Evolutionary conservation across 192 early-diverging fungal genomes (phyloP).

Genomic region (Phlyctochytrium planicorne): DNA sequence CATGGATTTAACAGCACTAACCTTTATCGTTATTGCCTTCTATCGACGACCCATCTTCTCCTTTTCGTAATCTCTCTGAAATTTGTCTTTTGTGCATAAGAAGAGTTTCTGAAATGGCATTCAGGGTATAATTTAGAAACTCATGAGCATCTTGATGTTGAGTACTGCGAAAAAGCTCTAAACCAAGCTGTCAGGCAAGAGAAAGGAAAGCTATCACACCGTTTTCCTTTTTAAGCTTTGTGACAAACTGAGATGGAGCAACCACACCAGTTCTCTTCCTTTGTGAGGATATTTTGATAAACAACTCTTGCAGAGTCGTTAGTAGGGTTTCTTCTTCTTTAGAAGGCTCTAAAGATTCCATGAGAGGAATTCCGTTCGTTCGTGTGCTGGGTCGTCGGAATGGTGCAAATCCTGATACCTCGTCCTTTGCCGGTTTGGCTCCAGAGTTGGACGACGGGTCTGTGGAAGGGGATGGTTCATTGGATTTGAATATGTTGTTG

Average conservation of each 20-base stretch:
- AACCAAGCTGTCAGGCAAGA: not conserved
- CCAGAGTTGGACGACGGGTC: no score
- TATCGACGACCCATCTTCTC: conserved; percentile 11
- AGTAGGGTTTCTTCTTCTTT: conserved; percentile 76
- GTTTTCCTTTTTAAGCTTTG: conserved; percentile 90
- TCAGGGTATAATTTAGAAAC: conserved; percentile 92
- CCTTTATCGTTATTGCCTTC: conserved; percentile 4
- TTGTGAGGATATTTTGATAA: conserved; percentile 76
- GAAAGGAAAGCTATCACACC: conserved; percentile 46
- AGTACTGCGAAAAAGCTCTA: conserved; percentile 88
- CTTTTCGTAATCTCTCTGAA: conserved; percentile 18
- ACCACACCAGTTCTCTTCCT: conserved; percentile 82
- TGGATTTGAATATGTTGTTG: not conserved
- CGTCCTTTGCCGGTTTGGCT: not conserved
- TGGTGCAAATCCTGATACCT: conserved; percentile 7
- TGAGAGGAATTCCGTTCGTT: not conserved
- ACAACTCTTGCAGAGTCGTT: conserved; percentile 80
- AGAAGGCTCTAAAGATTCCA: no score
- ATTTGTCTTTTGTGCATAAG: conserved; percentile 43
- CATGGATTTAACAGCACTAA: not conserved
- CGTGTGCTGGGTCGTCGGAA: conserved; percentile 4
- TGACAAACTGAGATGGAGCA: conserved; percentile 81
- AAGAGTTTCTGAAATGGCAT: conserved; percentile 84
- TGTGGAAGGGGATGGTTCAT: not conserved
- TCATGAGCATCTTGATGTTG: conserved; percentile 99